Evolutionary conservation across 2,329 filamentous ascomycete species (phyloP).

Genomic region (Ploettnerulaceae sp.): DNA sequence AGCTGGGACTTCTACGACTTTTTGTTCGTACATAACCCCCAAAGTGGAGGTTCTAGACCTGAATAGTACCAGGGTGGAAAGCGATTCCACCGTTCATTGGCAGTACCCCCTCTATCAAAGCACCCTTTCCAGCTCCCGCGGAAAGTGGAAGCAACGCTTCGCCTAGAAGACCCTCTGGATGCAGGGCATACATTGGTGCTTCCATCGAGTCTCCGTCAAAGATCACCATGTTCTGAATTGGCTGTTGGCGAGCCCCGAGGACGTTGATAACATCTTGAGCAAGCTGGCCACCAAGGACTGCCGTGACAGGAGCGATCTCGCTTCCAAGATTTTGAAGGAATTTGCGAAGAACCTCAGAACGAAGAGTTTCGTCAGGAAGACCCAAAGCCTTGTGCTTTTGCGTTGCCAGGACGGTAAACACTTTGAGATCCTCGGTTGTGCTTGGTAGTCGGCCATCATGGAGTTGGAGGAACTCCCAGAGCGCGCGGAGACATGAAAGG

Average conservation of each 20-base stretch:
- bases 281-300: slow-evolving; percentile 83
- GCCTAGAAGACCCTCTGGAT: slow-evolving; percentile 59
- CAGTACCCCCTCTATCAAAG: slow-evolving; percentile 18
- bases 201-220: slow-evolving; percentile 83
- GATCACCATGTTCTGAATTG: slow-evolving; percentile 89
- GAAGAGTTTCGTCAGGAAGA: slow-evolving; percentile 62
- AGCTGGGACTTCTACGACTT: not conserved
- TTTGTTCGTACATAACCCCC: slow-evolving; percentile 1
- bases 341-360: slow-evolving; percentile 67
- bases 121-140: slow-evolving; percentile 22
- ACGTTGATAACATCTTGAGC: slow-evolving; percentile 98
- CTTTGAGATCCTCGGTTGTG: slow-evolving; percentile 60
- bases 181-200: slow-evolving; percentile 75
- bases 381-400: slow-evolving; percentile 72
- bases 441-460: slow-evolving; percentile 50
- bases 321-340: slow-evolving; percentile 84
- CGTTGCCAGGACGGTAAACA: slow-evolving; percentile 73
- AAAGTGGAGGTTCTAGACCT: slow-evolving; percentile 10
- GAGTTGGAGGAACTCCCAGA: slow-evolving; percentile 78
- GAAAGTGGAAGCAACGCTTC: slow-evolving; percentile 40
- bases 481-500: slow-evolving; percentile 77
- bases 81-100: slow-evolving; percentile 17
- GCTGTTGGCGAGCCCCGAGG: slow-evolving; percentile 83
- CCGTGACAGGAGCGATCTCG: slow-evolving; percentile 81
- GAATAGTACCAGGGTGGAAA: slow-evolving; percentile 24